Percentiles rank a stretch among this genome's conserved stretches.
These are phyloP conservation scores for Trapa incisa DNA, from an alignment of 345 rosid species.

Conservation along the genomic window DNA sequence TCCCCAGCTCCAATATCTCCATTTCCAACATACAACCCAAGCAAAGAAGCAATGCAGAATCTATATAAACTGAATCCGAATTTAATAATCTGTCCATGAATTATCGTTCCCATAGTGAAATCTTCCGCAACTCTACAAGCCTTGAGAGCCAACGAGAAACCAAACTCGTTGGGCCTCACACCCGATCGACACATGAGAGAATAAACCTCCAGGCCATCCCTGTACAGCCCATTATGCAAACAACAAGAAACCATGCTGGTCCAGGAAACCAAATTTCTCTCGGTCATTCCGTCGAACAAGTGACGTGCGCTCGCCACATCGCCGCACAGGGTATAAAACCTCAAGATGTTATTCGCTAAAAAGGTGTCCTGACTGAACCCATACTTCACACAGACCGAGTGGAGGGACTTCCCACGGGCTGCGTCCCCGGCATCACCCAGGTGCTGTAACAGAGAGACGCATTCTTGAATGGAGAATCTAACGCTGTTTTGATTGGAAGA, in stretches of 20 bases:
- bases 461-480: not conserved
- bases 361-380: slow-evolving; percentile 4
- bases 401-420: slow-evolving; percentile 4
- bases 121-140: slow-evolving; percentile 6
- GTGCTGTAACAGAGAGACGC: slow-evolving; percentile 1
- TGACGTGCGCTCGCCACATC: slow-evolving; percentile 9
- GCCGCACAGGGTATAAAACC: not conserved
- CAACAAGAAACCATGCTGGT: slow-evolving; percentile 10
- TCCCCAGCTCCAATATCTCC: slow-evolving; percentile 2
- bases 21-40: slow-evolving; percentile 11
- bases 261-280: slow-evolving; percentile 7
- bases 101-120: slow-evolving; percentile 1
- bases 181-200: slow-evolving; percentile 8
- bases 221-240: slow-evolving; percentile 3
- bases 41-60: slow-evolving; percentile 9
- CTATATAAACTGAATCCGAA: slow-evolving; percentile 7
- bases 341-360: slow-evolving; percentile 1
- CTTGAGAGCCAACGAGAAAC: slow-evolving; percentile 5
- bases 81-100: slow-evolving; percentile 7
- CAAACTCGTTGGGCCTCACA: slow-evolving; percentile 8
- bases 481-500: not conserved
- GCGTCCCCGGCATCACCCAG: not conserved
- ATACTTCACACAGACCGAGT: not conserved
- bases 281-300: slow-evolving; percentile 22
- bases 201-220: slow-evolving; percentile 6